These are phyloP conservation scores for Carex arenaria DNA, from an alignment of 202 grass and related monocot species.

Conservation along the genomic window DNA sequence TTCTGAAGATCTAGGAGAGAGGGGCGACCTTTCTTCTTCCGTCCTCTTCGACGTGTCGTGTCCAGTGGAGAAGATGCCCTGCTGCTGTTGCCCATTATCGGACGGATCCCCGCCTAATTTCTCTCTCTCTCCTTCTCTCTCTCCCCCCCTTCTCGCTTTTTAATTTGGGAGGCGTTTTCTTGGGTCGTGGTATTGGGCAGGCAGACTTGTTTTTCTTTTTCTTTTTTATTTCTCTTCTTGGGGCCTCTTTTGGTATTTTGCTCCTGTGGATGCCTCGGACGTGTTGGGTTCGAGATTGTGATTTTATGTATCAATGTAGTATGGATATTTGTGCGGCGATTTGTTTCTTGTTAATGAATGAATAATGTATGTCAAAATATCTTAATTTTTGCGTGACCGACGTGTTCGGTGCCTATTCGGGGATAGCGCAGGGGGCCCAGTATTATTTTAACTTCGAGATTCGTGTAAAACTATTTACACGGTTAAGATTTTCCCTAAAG, in stretches of 20 bases:
- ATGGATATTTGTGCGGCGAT: not conserved
- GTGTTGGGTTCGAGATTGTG: not conserved
- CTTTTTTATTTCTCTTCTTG: not conserved
- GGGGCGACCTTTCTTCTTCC: slow-evolving; percentile 65
- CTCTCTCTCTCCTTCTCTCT: not conserved
- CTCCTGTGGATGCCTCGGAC: not conserved
- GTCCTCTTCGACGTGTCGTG: slow-evolving; percentile 29
- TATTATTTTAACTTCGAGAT: no score
- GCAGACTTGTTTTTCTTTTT: slow-evolving; percentile 2
- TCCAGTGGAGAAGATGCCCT: slow-evolving; percentile 19
- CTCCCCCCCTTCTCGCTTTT: not conserved
- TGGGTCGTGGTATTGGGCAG: slow-evolving; percentile 1
- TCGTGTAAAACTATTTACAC: no score
- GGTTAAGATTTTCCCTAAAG: no score
- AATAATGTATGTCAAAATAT: no score
- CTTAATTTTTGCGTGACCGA: no score
- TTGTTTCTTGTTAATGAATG: not conserved
- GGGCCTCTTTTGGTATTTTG: slow-evolving; percentile 3
- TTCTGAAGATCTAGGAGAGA: slow-evolving; percentile 47
- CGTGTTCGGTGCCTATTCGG: no score
- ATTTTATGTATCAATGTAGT: not conserved
- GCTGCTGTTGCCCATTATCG: slow-evolving; percentile 24
- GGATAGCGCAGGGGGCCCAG: no score
- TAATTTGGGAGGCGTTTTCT: slow-evolving; percentile 18
- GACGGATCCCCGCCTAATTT: not conserved